Conservation (phyloP, 202 grass and related monocot species). For the Brachypodium distachyon region DNA sequence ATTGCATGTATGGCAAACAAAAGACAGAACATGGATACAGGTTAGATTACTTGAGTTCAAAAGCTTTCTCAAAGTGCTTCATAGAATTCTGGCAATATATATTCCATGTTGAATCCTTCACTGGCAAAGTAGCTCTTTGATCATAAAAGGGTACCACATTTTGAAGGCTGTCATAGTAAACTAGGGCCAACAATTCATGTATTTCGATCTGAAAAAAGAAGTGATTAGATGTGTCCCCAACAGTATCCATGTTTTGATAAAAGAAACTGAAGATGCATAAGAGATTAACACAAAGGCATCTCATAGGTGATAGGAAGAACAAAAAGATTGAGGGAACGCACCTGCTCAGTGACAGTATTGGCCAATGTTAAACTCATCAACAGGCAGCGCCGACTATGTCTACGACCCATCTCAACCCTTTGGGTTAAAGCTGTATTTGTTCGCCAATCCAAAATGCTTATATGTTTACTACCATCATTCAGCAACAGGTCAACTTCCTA, state of each 20-base stretch:
- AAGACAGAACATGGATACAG: slow-evolving; percentile 10
- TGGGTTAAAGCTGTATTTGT: slow-evolving; percentile 59
- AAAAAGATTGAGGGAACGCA: slow-evolving; percentile 9
- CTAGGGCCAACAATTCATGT: slow-evolving; percentile 87
- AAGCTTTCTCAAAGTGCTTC: slow-evolving; percentile 89
- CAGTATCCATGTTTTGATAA: slow-evolving; percentile 11
- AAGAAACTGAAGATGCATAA: slow-evolving; percentile 4
- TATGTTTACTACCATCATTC: slow-evolving; percentile 97
- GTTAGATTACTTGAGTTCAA: slow-evolving; percentile 71
- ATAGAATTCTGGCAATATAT: slow-evolving; percentile 77
- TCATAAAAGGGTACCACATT: slow-evolving; percentile 97
- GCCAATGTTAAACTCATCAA: slow-evolving; percentile 72
- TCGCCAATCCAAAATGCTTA: slow-evolving; percentile 85
- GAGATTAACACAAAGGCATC: slow-evolving; percentile 2
- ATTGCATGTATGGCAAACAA: slow-evolving; percentile 11
- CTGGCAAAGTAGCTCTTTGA: slow-evolving; percentile 78
- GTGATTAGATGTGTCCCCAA: background rate
- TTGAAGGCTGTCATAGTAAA: slow-evolving; percentile 90
- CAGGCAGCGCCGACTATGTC: slow-evolving; percentile 72
- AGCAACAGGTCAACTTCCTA: slow-evolving; percentile 95
- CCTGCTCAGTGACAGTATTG: slow-evolving; percentile 50
- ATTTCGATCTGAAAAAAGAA: slow-evolving; percentile 56
- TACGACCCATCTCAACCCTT: slow-evolving; percentile 87
- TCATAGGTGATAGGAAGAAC: slow-evolving; percentile 14
- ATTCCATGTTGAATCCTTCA: slow-evolving; percentile 77